Conservation (phyloP, 768 basidiomycete genomes). For the Clitopilus passeckerianus region DNA sequence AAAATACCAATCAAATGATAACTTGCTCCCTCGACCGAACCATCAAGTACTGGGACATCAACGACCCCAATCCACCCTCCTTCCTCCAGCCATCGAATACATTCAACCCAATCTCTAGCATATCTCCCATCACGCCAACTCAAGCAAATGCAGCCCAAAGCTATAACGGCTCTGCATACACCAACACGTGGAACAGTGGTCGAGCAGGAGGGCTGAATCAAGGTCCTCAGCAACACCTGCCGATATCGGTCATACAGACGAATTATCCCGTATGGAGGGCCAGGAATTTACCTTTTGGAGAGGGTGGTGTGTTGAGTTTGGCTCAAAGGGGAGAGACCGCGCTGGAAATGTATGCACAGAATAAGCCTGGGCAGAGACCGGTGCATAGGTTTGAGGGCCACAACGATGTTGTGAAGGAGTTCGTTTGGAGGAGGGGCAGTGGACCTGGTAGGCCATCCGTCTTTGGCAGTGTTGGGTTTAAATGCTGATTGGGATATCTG, state of each 20-base stretch:
- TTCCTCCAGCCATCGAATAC: background rate
- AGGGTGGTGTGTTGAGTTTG: slow-evolving; percentile 82
- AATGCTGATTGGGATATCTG: background rate
- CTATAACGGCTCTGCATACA: background rate
- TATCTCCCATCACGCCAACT: background rate
- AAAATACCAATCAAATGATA: slow-evolving; percentile 69
- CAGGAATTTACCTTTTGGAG: slow-evolving; percentile 86
- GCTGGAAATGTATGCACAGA: slow-evolving; percentile 76
- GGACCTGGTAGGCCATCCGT: slow-evolving; percentile 25
- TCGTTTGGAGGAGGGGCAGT: slow-evolving; percentile 81
- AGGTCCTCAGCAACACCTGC: slow-evolving; percentile 20
- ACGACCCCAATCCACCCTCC: slow-evolving; percentile 11
- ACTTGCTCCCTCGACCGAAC: slow-evolving; percentile 95
- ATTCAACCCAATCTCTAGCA: background rate
- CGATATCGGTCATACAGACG: slow-evolving; percentile 57
- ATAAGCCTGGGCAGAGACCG: slow-evolving; percentile 30
- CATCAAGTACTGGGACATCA: slow-evolving; percentile 82
- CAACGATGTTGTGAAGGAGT: slow-evolving; percentile 93
- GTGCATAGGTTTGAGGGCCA: slow-evolving; percentile 84
- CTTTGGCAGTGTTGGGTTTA: slow-evolving; percentile 1
- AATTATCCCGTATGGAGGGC: slow-evolving; percentile 94
- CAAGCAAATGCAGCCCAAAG: background rate
- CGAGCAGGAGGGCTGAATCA: background rate
- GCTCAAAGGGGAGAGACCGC: slow-evolving; percentile 85
- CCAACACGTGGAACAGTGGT: background rate